Evolutionary conservation across 192 early-diverging fungal species (phyloP).

Genomic region (Backusella tuberculispora): DNA sequence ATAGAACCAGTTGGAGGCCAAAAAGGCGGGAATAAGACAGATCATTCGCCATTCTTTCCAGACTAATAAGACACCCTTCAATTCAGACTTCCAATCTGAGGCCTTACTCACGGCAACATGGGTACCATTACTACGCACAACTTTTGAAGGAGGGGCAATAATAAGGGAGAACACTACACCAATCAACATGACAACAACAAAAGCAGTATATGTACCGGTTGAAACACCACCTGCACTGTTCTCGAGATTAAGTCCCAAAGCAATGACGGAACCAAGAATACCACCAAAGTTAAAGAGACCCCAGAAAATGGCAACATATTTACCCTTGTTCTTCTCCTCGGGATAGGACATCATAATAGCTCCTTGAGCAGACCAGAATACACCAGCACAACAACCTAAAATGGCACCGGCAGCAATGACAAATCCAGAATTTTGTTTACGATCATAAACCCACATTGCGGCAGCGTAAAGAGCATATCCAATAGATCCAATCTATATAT

Average conservation of each 20-base stretch:
- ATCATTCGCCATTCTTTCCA: constrained; percentile 69
- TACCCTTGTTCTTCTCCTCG: constrained; percentile 77
- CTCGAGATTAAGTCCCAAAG: constrained; percentile 41
- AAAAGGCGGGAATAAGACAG: constrained; percentile 65
- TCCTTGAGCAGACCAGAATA: constrained; percentile 77
- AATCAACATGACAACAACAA: constrained; percentile 40
- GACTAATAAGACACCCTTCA: constrained; percentile 50
- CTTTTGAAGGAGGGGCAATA: constrained; percentile 46
- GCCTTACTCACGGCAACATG: constrained; percentile 62
- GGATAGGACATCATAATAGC: constrained; percentile 88
- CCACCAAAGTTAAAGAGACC: constrained; percentile 84
- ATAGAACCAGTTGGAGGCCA: constrained; percentile 82
- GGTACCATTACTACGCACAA: constrained; percentile 69
- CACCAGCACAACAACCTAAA: constrained; percentile 80
- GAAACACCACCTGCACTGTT: constrained; percentile 37
- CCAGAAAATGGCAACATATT: constrained; percentile 86
- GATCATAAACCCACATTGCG: constrained; percentile 61
- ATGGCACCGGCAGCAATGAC: constrained; percentile 78
- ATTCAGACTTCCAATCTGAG: constrained; percentile 62
- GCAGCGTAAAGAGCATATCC: constrained; percentile 76
- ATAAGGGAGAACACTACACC: constrained; percentile 21
- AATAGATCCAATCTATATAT: constrained; percentile 53
- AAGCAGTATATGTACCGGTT: constrained; percentile 37
- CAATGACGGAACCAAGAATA: constrained; percentile 76
- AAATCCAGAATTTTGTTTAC: constrained; percentile 57